Evolutionary conservation across 2,329 filamentous ascomycete genomes (phyloP), one percentile per base, ranked within the genome.

Genomic region (Passalora sequoiae): DNA sequence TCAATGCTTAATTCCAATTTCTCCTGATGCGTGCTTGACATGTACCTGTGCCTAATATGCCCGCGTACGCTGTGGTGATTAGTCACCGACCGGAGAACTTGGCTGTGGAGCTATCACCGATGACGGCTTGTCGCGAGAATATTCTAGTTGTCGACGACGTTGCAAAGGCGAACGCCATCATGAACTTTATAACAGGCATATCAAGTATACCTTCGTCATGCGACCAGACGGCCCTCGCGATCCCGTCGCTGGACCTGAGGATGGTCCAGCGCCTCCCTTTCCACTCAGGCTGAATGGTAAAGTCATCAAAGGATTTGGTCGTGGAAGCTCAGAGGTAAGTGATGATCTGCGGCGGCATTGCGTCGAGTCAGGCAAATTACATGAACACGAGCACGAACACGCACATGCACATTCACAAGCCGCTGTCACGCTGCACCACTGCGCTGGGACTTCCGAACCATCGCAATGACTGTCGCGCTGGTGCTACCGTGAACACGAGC

Each of bases 231-330:
- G 66, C 20, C 70, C 75, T 50, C 82, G 87, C 49, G 82, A 86
- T 35, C 71, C 75, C 6, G 77, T 92, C 55, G 79, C 87, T 46
- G 91, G 91, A 43, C 73, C 83, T 6, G 79, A 86, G 31, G 66
- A 71, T 28, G 88, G 88, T 3, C 91, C 91, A 9, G 74, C 81
- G 57, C 39, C 78, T 4, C 92, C 92, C 0, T 97, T 82, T 66
- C 92, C 92, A 0, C 75, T 95, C 57, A 79, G 76, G 55, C 82
- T 97, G 69, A 83, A 85, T 49, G 92, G 92, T 17, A 80, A 83
- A 43, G 89, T 98, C 17, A 89, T 96, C 59, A 84, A 86, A 59
- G 92, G 92, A 24, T 97, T 97, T 66, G 91, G 92, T 30, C 80
- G 92, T 47, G 92, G 92, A 12, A 94, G 87, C 60, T 94, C 89